Evolutionary conservation across 139 green algal genomes (phyloP), one percentile per base, ranked within the genome.

Genomic region (Picochlorum sp.): DNA sequence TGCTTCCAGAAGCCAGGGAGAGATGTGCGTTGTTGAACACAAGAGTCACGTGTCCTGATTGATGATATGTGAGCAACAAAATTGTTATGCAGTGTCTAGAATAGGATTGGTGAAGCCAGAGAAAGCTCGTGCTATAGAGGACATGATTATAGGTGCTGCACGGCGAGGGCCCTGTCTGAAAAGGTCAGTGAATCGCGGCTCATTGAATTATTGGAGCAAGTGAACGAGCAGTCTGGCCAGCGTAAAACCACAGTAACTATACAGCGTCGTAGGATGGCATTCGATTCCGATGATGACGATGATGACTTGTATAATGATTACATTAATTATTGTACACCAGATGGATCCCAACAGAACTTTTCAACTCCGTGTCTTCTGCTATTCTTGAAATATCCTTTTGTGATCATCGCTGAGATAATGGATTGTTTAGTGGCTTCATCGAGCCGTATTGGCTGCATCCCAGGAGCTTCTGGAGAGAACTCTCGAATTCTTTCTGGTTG

Each of bases 61-160:
- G 23, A 65, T 9, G 24, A n/a, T 60, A 65, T 28, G 20, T 32
- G 49, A 30, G 28, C 28, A 30, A 30, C 28, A 30, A 30, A 6
- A 0, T 60, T 15, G 41, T 32, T 32, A 61, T 51, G 63, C 78
- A 95, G 84, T 97, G 65, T 67, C 80, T 0, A 77, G 92, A 20
- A 95, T 98, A 52, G 82, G 82, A 5, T 75, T 98, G 37, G 92
- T 98, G 3, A 98, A 98, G 77, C 92, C 92, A 18, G 90, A 97
- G 41, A 96, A 96, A 72, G 92, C 92, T 23, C 74, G 83, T 3
- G 79, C 78, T 18, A 68, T 98, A 2, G 92, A 98, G 74, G 84
- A 95, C 66, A 87, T 95, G 70, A 72, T 98, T 9, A 62, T 98
- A 6, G 72, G 61, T 9, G 83, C 83, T 34, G 88, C 88, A 0